phyloP scores from a whole-genome alignment of 176 grass and related monocot species.

The Ensete ventricosum region DNA sequence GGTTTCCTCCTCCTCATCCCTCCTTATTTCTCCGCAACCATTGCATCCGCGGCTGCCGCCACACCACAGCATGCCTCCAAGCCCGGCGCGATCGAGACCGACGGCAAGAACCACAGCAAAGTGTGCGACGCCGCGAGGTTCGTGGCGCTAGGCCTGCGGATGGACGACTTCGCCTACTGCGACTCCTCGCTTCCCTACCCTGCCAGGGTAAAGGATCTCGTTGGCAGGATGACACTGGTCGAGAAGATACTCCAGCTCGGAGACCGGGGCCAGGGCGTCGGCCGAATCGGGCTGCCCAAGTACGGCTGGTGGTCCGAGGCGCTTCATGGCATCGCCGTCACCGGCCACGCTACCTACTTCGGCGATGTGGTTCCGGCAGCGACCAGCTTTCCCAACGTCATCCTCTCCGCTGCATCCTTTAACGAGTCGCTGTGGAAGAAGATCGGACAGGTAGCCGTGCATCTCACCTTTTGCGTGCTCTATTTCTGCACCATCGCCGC shows the following conservation, averaged over 20 bases:
- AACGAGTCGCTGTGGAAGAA: constrained; percentile 40
- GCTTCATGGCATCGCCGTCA: constrained; percentile 38
- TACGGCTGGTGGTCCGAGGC: constrained; percentile 68
- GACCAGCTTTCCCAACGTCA: constrained; percentile 59
- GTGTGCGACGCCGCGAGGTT: constrained; percentile 43
- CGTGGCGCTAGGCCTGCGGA: constrained; percentile 22
- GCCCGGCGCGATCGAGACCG: not conserved
- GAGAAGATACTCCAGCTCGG: constrained; percentile 32
- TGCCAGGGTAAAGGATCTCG: constrained; percentile 45
- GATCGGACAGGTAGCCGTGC: constrained; percentile 32
- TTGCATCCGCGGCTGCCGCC: not conserved
- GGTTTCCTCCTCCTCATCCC: too few relatives aligned
- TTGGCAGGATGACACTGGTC: constrained; percentile 28
- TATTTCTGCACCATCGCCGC: not conserved
- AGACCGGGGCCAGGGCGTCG: constrained; percentile 35
- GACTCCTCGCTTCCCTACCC: constrained; percentile 41
- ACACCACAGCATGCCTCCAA: not conserved
- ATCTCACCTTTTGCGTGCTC: not conserved
- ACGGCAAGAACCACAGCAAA: constrained; percentile 44
- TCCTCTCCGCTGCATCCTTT: constrained; percentile 38
- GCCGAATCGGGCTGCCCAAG: constrained; percentile 22
- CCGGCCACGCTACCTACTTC: constrained; percentile 24
- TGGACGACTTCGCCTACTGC: constrained; percentile 35
- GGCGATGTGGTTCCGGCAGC: constrained; percentile 44
- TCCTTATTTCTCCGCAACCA: not conserved